These are phyloP conservation scores for Phytophthora colocasiae DNA, from an alignment of 352 stramenopile species.

Conservation along the genomic window DNA sequence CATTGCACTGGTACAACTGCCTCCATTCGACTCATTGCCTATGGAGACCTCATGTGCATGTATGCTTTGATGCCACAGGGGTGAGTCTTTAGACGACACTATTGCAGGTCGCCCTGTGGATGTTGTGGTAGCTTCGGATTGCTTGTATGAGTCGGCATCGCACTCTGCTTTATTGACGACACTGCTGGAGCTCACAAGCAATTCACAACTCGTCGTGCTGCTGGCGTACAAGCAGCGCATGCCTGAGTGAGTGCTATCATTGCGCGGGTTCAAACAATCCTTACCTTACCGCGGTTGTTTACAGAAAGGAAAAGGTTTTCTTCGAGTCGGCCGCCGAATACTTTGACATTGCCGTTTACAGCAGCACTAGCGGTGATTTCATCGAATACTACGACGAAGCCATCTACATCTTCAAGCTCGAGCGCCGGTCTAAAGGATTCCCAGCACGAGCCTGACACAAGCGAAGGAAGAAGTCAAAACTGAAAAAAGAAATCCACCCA, in stretches of 20 bases:
- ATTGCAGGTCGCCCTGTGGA: constrained; percentile 14
- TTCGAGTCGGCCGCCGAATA: constrained; percentile 41
- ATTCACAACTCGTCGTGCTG: constrained; percentile 31
- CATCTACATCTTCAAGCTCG: constrained; percentile 62
- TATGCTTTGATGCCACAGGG: constrained; percentile 13
- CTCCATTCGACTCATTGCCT: no score
- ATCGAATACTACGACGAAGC: constrained; percentile 41
- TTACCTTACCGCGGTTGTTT: not conserved
- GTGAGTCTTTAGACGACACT: constrained; percentile 15
- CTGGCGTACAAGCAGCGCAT: constrained; percentile 82
- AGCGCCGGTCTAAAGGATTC: constrained; percentile 2
- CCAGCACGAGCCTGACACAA: not conserved
- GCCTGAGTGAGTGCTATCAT: constrained; percentile 36
- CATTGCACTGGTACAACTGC: constrained; percentile 51
- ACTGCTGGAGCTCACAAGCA: constrained; percentile 45
- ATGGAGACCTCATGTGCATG: not conserved
- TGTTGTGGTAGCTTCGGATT: constrained; percentile 57
- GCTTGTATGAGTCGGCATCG: constrained; percentile 62
- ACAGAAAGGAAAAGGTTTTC: constrained; percentile 52
- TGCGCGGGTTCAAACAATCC: not conserved
- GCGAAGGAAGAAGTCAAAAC: constrained; percentile 8
- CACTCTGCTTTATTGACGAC: constrained; percentile 52
- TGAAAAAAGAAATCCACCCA: constrained; percentile 13
- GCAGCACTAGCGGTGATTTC: constrained; percentile 7
- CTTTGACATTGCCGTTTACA: constrained; percentile 54